Evolutionary conservation across 2,329 filamentous ascomycete species (phyloP), one percentile per base, ranked within the genome.

Genomic region (Myriosclerotinia scirpicola): DNA sequence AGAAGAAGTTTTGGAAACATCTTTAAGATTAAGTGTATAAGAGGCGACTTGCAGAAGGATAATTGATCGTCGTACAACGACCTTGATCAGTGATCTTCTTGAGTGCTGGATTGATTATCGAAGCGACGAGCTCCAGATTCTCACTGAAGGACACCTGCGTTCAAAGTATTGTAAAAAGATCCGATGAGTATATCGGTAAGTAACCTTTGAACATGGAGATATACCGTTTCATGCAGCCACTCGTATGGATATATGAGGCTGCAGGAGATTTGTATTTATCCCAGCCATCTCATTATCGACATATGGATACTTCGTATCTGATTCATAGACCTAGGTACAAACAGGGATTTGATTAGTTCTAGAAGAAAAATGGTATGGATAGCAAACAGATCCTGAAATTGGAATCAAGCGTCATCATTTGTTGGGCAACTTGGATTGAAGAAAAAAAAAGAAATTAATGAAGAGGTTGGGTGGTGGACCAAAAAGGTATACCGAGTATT

Each of bases 1-100:
- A 72, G 48, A 34, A 74, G 59, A 20, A 68, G 65, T 69, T 66
- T 70, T n/a, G 70, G 69, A 66, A 74, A 70, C 74, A 76, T 76
- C 55, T 61, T 20, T 36, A 26, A 65, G 36, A 46, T 46, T 12
- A 22, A 20, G 34, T 40, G 44, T 40, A 50, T 17, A 1, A n/a
- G 20, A 65, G 48, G 38, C 48, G 64, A 54, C 55, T 40, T 60
- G 64, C 55, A 61, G 55, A 61, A 30, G 22, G 36, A n/a, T 48
- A 65, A 61, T 15, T 48, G 42, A 54, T 54, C 54, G 64, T 61
- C 48, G 40, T 42, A 61, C 64, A 50, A 61, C 48, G 26, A 36
- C 46, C 30, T 36, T 44, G 48, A 61, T 61, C 48, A 48, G 55
- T 22, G 46, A 61, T 40, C 60, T 40, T 46, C 36, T 61, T 26